These are phyloP conservation scores for Sextonia rubra DNA, from an alignment of 164 flowering plant genomes.

Conservation along the genomic window DNA sequence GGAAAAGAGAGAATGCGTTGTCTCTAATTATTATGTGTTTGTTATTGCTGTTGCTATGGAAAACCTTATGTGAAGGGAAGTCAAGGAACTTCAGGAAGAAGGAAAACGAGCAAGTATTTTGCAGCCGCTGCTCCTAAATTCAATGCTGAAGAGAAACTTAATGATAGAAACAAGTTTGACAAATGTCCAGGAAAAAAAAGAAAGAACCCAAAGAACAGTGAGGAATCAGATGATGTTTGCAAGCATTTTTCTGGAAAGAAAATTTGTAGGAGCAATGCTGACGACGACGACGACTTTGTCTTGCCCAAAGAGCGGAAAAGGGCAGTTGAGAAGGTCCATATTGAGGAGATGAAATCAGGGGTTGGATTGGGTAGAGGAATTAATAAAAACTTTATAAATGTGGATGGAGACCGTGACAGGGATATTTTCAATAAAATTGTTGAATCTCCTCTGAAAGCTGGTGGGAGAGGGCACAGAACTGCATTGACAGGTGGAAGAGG, in stretches of 20 bases:
- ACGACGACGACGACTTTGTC: slow-evolving; percentile 71
- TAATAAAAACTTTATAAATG: slow-evolving; percentile 32
- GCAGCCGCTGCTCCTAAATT: slow-evolving; percentile 25
- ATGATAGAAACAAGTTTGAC: slow-evolving; percentile 42
- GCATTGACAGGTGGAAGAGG: slow-evolving; percentile 46
- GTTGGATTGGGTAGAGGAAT: slow-evolving; percentile 50
- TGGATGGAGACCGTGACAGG: slow-evolving; percentile 48
- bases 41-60: background rate
- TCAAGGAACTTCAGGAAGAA: slow-evolving; percentile 60
- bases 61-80: slow-evolving; percentile 36
- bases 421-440: slow-evolving; percentile 28
- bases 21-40: background rate
- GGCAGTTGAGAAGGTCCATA: slow-evolving; percentile 37
- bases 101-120: slow-evolving; percentile 90
- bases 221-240: slow-evolving; percentile 20
- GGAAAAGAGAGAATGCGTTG: background rate
- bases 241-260: slow-evolving; percentile 50
- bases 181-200: slow-evolving; percentile 51
- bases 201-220: slow-evolving; percentile 23
- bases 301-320: slow-evolving; percentile 30
- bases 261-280: slow-evolving; percentile 39
- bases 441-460: slow-evolving; percentile 33
- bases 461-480: slow-evolving; percentile 31
- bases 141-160: slow-evolving; percentile 25
- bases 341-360: slow-evolving; percentile 66